Conservation (phyloP, 2,329 filamentous ascomycete species). For the Chaetomium globosum region DNA sequence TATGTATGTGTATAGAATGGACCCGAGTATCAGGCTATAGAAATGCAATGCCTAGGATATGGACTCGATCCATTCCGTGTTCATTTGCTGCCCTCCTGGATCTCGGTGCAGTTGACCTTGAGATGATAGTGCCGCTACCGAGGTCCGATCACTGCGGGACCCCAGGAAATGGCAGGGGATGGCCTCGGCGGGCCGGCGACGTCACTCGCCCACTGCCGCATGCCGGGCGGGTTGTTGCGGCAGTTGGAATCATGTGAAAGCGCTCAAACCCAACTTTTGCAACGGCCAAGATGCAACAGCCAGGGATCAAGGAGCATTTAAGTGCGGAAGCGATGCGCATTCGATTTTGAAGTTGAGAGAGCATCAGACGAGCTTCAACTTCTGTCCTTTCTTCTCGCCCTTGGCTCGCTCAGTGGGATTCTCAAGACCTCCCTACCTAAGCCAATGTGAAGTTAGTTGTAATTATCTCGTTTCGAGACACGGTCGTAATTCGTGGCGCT, state of each 20-base stretch:
- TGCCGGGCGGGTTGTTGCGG: constrained; percentile 25
- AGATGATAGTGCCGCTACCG: constrained; percentile 29
- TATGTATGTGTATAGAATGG: constrained; percentile 1
- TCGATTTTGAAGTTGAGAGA: background rate
- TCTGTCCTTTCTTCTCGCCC: background rate
- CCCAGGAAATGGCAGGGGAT: constrained; percentile 19
- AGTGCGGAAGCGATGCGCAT: constrained; percentile 5
- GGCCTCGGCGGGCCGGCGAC: constrained; percentile 23
- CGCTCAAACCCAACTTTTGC: background rate
- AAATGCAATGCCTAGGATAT: background rate
- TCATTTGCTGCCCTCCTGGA: constrained; percentile 13
- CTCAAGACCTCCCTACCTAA: no score
- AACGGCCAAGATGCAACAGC: background rate
- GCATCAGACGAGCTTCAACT: background rate
- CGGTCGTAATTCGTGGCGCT: background rate
- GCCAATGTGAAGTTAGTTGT: background rate
- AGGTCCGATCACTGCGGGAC: constrained; percentile 35
- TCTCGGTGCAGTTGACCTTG: constrained; percentile 19
- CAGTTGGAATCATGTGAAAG: constrained; percentile 27
- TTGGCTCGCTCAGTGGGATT: no score
- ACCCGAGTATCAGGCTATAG: constrained; percentile 7
- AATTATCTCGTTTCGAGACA: background rate
- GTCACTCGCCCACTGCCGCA: constrained; percentile 25
- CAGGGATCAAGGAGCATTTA: constrained; percentile 4
- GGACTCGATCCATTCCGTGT: background rate